A percentile compares a stretch with the other conserved stretches of the same genome.
Conservation (phyloP, 2,329 filamentous ascomycete genomes). For the Cercospora sp. region DNA sequence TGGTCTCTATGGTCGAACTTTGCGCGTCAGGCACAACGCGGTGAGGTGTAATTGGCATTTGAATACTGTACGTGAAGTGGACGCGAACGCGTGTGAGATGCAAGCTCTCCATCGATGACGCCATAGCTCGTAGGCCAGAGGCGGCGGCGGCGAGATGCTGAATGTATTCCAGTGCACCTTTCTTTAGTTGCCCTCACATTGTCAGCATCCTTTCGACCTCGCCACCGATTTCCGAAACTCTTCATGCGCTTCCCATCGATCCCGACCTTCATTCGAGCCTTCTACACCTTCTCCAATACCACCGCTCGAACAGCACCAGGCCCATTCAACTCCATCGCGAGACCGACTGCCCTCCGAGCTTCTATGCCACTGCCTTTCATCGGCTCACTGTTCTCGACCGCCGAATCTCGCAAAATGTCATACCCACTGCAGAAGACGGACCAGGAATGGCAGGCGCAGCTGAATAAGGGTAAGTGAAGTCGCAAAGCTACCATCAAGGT, state of each 20-base stretch:
- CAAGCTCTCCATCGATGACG: not conserved
- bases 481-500: constrained; percentile 23
- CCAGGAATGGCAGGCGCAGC: constrained; percentile 84
- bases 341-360: constrained; percentile 40
- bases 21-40: not conserved
- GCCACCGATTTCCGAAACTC: constrained; percentile 18
- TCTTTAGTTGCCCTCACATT: not conserved
- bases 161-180: not conserved
- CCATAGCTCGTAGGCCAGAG: not conserved
- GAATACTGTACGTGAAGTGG: not conserved
- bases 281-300: constrained; percentile 51
- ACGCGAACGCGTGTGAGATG: not conserved
- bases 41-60: not conserved
- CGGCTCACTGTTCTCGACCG: constrained; percentile 69
- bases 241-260: constrained; percentile 52
- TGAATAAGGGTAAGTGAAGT: constrained; percentile 63
- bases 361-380: constrained; percentile 81
- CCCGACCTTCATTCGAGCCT: constrained; percentile 50
- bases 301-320: constrained; percentile 37
- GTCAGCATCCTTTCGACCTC: not conserved
- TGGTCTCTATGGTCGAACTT: not conserved
- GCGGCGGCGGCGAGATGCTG: not conserved
- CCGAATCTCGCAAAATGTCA: constrained; percentile 60
- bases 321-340: constrained; percentile 34
- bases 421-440: constrained; percentile 79